Conservation (phyloP, 805 yeast genomes). For the Dipodascus albidus region DNA sequence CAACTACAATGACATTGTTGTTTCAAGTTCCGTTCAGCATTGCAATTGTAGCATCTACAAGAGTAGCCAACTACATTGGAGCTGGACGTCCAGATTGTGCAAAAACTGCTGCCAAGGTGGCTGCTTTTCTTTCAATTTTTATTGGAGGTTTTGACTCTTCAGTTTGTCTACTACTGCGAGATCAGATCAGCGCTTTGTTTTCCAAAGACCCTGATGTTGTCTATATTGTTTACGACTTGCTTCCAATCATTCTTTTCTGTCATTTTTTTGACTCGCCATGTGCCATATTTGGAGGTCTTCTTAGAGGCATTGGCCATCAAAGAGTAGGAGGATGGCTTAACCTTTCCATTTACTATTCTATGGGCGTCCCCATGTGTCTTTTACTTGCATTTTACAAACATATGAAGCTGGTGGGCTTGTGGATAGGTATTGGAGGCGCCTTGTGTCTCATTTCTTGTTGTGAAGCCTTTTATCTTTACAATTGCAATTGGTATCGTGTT, state of each 20-base stretch:
- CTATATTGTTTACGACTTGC: slow-evolving; percentile 34
- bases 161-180: slow-evolving; percentile 37
- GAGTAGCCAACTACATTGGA: slow-evolving; percentile 63
- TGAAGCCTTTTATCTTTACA: not conserved
- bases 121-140: slow-evolving; percentile 28
- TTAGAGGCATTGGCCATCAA: slow-evolving; percentile 83
- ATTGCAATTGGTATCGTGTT: not conserved
- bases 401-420: slow-evolving; percentile 49
- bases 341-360: slow-evolving; percentile 51
- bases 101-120: slow-evolving; percentile 34
- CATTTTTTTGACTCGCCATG: slow-evolving; percentile 64
- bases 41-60: slow-evolving; percentile 56
- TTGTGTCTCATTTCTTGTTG: slow-evolving; percentile 30
- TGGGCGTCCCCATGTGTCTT: slow-evolving; percentile 66
- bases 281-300: slow-evolving; percentile 65
- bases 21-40: slow-evolving; percentile 65
- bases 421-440: slow-evolving; percentile 66
- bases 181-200: slow-evolving; percentile 43
- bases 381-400: slow-evolving; percentile 41
- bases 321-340: slow-evolving; percentile 63
- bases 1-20: slow-evolving; percentile 50
- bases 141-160: slow-evolving; percentile 40
- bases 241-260: slow-evolving; percentile 53
- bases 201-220: slow-evolving; percentile 51
- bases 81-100: slow-evolving; percentile 41